These are phyloP conservation scores for Gardenia jasminoides DNA, from an alignment of 257 asterid genomes.

Conservation along the genomic window DNA sequence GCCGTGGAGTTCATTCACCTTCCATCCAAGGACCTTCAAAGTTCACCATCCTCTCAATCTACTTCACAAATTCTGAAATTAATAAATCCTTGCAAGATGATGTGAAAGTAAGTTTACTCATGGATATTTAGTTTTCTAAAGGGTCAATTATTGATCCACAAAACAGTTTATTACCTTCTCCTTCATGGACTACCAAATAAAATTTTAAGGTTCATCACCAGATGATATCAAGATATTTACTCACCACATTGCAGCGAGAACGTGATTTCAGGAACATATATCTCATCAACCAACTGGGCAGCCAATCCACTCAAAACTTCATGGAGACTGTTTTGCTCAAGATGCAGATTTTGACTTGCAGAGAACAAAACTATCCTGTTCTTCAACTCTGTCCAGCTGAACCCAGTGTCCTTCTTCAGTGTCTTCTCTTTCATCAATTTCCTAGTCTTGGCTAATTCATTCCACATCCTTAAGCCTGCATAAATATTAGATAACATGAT, in stretches of 20 bases:
- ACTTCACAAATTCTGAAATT: background rate
- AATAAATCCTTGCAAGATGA: constrained; percentile 1
- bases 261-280: constrained; percentile 29
- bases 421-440: constrained; percentile 53
- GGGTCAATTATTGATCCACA: background rate
- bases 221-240: background rate
- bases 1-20: constrained; percentile 4
- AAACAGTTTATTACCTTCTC: background rate
- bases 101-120: background rate
- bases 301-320: constrained; percentile 39
- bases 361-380: constrained; percentile 33
- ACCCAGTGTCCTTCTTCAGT: constrained; percentile 68
- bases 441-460: constrained; percentile 60
- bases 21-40: background rate
- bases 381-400: constrained; percentile 63
- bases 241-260: constrained; percentile 17
- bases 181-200: background rate
- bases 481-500: constrained; percentile 67
- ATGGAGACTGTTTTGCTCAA: constrained; percentile 11
- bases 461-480: constrained; percentile 69
- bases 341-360: constrained; percentile 27
- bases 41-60: background rate
- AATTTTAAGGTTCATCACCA: background rate
- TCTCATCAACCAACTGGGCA: constrained; percentile 38
- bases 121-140: background rate